phyloP scores from a whole-genome alignment of 345 rosid species.

The Citrus sp. region DNA sequence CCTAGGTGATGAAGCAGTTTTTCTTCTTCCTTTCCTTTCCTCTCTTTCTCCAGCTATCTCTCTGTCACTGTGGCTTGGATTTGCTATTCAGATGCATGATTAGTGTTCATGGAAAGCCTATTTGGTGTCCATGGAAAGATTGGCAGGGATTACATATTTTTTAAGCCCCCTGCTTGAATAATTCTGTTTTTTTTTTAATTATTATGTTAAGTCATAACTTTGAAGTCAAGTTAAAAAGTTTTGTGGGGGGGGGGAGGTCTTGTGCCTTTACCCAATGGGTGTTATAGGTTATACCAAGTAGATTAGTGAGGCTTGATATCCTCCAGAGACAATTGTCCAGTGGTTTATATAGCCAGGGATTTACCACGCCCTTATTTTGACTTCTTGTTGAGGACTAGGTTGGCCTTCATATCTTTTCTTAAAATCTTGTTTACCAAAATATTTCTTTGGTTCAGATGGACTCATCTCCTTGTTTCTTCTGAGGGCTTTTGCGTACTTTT shows the following conservation, averaged over 20 bases:
- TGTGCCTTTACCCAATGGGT: background rate
- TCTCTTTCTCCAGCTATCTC: background rate
- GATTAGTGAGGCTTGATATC: background rate
- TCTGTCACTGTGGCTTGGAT: background rate
- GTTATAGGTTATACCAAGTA: background rate
- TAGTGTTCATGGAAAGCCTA: background rate
- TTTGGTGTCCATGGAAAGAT: background rate
- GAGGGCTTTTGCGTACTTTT: background rate
- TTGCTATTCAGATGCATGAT: slow-evolving; percentile 1
- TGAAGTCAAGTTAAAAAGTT: background rate
- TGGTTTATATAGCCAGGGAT: background rate
- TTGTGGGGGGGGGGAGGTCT: background rate
- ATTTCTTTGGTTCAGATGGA: background rate
- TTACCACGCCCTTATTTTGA: background rate
- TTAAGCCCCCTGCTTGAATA: background rate
- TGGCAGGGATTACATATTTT: background rate
- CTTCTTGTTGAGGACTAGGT: background rate
- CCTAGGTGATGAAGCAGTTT: slow-evolving; percentile 48
- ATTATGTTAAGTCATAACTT: background rate
- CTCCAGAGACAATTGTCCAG: background rate
- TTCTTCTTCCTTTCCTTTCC: background rate
- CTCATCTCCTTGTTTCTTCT: background rate
- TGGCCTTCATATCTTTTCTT: background rate
- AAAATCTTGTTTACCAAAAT: background rate
- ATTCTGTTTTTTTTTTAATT: background rate